Evolutionary conservation across 1,284 basidiomycete genomes (phyloP).

Genomic region (Cryptococcus hybrid): DNA sequence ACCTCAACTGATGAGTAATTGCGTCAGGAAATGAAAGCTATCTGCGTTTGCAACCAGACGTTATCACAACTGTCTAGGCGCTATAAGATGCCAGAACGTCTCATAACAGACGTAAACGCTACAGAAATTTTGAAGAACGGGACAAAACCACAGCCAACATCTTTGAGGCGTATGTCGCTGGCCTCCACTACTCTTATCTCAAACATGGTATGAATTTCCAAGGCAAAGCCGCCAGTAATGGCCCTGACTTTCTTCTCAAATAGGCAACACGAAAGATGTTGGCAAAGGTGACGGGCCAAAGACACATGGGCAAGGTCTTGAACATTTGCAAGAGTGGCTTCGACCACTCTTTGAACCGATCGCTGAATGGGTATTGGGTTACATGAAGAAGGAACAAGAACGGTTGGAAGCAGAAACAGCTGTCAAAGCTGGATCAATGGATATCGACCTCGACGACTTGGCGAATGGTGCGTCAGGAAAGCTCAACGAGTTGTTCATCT

Average conservation of each 20-base stretch:
- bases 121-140: slow-evolving; percentile 14
- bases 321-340: slow-evolving; percentile 35
- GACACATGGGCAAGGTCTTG: slow-evolving; percentile 32
- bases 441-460: slow-evolving; percentile 11
- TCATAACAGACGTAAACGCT: slow-evolving; percentile 20
- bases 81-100: slow-evolving; percentile 22
- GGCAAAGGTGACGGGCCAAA: neutral
- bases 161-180: slow-evolving; percentile 44
- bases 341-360: slow-evolving; percentile 34
- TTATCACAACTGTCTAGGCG: slow-evolving; percentile 29
- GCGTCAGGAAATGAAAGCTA: slow-evolving; percentile 28
- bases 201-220: slow-evolving; percentile 1
- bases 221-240: neutral
- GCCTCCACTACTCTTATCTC: slow-evolving; percentile 33
- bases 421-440: neutral
- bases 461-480: slow-evolving; percentile 19
- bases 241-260: neutral
- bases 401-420: neutral
- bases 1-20: neutral
- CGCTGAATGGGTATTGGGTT: slow-evolving; percentile 22
- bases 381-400: slow-evolving; percentile 18
- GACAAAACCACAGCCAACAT: slow-evolving; percentile 28
- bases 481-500: slow-evolving; percentile 26
- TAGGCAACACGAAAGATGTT: neutral
- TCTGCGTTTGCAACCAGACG: slow-evolving; percentile 31